phyloP scores from a whole-genome alignment of 2,329 filamentous ascomycete species.

The Colletotrichum sp. region DNA sequence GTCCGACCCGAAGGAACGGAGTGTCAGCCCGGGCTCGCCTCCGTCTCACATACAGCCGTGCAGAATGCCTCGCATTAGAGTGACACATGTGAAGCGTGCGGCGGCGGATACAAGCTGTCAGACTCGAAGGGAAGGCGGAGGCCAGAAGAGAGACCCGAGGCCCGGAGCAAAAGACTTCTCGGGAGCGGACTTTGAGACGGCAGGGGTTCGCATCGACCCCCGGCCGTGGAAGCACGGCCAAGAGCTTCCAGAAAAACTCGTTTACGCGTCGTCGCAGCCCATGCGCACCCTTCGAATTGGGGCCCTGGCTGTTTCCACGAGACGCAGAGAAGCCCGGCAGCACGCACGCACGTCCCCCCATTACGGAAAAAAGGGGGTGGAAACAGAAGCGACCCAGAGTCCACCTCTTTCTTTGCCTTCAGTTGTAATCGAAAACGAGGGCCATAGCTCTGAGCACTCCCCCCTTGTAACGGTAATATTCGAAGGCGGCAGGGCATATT shows the following conservation, averaged over 20 bases:
- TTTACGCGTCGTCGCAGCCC: not conserved
- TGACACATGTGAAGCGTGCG: not conserved
- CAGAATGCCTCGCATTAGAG: not conserved
- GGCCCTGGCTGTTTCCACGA: not conserved
- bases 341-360: not conserved
- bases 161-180: not conserved
- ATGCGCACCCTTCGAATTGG: not conserved
- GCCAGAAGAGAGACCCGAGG: not conserved
- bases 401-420: not conserved
- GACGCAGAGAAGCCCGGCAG: not conserved
- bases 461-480: constrained; percentile 6
- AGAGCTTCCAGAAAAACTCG: constrained; percentile 11
- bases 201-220: not conserved
- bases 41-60: not conserved
- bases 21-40: not conserved
- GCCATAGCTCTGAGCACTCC: not conserved
- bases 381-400: not conserved
- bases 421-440: not conserved
- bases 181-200: constrained; percentile 1
- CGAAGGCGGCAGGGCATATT: not conserved
- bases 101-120: not conserved
- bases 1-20: not conserved
- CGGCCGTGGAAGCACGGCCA: not conserved
- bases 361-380: not conserved
- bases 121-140: not conserved